Conservation (phyloP, 1,139 yeast genomes). For the Kodamaea alishanica region DNA sequence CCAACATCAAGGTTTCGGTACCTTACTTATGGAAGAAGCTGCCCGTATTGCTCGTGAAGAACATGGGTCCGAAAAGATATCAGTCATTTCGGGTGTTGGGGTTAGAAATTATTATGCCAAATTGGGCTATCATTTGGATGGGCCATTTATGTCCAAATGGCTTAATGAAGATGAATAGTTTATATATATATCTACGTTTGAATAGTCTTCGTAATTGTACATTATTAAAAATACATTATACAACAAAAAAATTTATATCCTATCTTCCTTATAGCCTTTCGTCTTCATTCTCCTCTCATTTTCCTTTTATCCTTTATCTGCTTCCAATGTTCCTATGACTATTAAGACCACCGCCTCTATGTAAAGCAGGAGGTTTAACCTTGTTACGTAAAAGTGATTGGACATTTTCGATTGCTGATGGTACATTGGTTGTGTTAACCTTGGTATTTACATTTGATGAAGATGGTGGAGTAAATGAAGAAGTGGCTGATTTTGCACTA, state of each 20-base stretch:
- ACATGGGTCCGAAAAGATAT: conserved; percentile 86
- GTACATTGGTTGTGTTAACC: conserved; percentile 8
- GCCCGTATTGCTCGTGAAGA: conserved; percentile 93
- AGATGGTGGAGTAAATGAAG: conserved; percentile 2
- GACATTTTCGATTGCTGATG: conserved; percentile 30
- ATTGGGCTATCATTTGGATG: conserved; percentile 87
- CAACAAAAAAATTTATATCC: too few species aligned
- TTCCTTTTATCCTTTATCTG: too few species aligned
- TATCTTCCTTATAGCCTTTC: neutral
- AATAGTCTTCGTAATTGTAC: neutral
- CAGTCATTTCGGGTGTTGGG: conserved; percentile 97
- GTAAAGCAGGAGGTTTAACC: conserved; percentile 43
- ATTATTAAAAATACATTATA: too few species aligned
- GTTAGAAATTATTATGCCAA: conserved; percentile 93
- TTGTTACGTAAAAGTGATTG: conserved; percentile 35
- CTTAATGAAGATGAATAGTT: conserved; percentile 14
- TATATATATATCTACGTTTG: neutral
- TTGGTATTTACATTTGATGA: conserved; percentile 3
- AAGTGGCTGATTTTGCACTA: conserved; percentile 6
- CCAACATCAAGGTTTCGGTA: conserved; percentile 99
- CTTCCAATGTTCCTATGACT: conserved; percentile 13
- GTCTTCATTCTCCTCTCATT: too few species aligned
- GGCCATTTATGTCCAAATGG: conserved; percentile 89
- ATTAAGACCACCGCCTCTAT: conserved; percentile 36
- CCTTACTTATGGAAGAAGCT: conserved; percentile 96